phyloP scores from a whole-genome alignment of 2,329 filamentous ascomycete species.

The Pyricularia grisea region DNA sequence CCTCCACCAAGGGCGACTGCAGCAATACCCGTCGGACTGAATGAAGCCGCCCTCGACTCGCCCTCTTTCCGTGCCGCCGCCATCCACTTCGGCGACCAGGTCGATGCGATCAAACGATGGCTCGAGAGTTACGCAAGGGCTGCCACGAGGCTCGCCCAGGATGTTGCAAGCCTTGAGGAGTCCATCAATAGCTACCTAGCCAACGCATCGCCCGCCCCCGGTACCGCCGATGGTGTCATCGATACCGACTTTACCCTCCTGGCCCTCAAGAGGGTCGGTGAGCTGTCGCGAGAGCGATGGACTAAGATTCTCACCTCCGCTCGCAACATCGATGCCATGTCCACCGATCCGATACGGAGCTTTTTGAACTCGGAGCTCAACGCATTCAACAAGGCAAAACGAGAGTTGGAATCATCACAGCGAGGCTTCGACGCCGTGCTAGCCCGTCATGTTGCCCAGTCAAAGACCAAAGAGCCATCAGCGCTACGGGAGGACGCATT shows the following conservation, averaged over 20 bases:
- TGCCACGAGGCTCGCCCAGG: slow-evolving; percentile 46
- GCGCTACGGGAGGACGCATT: slow-evolving; percentile 91
- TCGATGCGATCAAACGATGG: slow-evolving; percentile 88
- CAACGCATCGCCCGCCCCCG: slow-evolving; percentile 63
- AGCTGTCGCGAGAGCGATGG: slow-evolving; percentile 86
- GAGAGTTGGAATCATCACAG: slow-evolving; percentile 68
- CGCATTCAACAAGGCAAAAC: slow-evolving; percentile 76
- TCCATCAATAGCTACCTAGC: slow-evolving; percentile 68
- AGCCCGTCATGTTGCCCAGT: slow-evolving; percentile 72
- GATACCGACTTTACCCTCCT: slow-evolving; percentile 93
- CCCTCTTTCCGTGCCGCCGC: slow-evolving; percentile 87
- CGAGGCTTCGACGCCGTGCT: slow-evolving; percentile 76
- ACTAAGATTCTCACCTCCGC: slow-evolving; percentile 61
- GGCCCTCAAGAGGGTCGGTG: slow-evolving; percentile 74
- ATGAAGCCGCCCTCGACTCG: slow-evolving; percentile 93
- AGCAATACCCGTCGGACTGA: slow-evolving; percentile 68
- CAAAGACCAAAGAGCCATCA: slow-evolving; percentile 89
- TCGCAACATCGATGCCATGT: slow-evolving; percentile 66
- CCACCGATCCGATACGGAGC: slow-evolving; percentile 70
- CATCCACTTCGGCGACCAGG: slow-evolving; percentile 81
- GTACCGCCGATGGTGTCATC: slow-evolving; percentile 68
- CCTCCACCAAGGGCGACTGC: slow-evolving; percentile 21
- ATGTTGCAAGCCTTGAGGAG: slow-evolving; percentile 66
- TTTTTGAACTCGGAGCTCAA: slow-evolving; percentile 76
- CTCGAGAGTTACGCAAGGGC: slow-evolving; percentile 54